These are phyloP conservation scores for Tulasnella calospora DNA, from an alignment of 768 basidiomycete genomes.

Conservation along the genomic window DNA sequence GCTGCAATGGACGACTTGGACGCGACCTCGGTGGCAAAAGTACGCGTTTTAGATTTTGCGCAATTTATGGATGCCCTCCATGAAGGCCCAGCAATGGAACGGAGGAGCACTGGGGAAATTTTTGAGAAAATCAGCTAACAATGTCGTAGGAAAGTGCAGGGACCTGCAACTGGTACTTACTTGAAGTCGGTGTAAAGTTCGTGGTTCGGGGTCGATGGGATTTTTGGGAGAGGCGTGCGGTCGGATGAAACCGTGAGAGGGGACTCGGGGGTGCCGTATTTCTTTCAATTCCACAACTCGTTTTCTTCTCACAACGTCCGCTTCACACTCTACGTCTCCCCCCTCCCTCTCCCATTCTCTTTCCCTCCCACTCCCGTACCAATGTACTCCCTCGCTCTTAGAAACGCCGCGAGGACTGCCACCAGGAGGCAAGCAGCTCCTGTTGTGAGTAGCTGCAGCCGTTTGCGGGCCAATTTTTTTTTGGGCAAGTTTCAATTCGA, in stretches of 20 bases:
- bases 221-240: not conserved
- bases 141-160: not conserved
- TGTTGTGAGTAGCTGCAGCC: not conserved
- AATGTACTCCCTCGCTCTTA: constrained; percentile 82
- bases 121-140: not conserved
- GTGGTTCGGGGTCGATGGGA: not conserved
- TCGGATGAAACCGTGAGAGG: constrained; percentile 23
- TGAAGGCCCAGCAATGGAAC: constrained; percentile 12
- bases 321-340: constrained; percentile 45
- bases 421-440: constrained; percentile 44
- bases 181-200: not conserved
- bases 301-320: constrained; percentile 38
- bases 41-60: constrained; percentile 30
- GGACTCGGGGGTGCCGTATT: not conserved
- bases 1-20: constrained; percentile 30
- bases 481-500: constrained; percentile 12
- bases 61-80: constrained; percentile 11
- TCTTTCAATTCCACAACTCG: constrained; percentile 11
- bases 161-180: not conserved
- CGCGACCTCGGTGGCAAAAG: constrained; percentile 29
- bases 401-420: constrained; percentile 76
- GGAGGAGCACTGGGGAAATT: not conserved
- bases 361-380: constrained; percentile 33
- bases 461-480: not conserved
- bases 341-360: constrained; percentile 25